Evolutionary conservation across 352 stramenopile genomes (phyloP), one percentile per base, ranked within the genome.

Genomic region (Pythium volutum): DNA sequence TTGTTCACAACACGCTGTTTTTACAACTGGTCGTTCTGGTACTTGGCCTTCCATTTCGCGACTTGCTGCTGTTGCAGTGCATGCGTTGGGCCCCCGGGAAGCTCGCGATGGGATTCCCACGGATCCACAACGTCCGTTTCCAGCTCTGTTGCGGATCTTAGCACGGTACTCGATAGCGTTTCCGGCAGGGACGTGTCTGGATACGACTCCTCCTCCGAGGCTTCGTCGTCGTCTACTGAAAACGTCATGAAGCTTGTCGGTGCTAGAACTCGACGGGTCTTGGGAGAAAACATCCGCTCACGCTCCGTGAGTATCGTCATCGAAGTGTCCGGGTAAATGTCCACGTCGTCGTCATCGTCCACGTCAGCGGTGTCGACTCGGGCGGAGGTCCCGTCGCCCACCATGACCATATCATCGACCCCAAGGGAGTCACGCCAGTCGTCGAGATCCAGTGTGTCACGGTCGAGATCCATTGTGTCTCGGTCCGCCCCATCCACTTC

Each of bases 41-140:
- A 71, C 47, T 68, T 67, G 23, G 49, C 38, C 54, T 71, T 71
- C 59, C 59, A 71, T 53, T 67, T 55, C 45, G 55, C 53, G 26
- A 66, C 39, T 26, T 50, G 41, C 42, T 62, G 27, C 25, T 56
- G 36, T 7, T 46, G 54, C 20, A 59, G 45, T 29, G 48, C 43
- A 14, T 20, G 43, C 2, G 9, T 27, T 18, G 63, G 58, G 42
- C 57, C 54, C 42, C 58, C 53, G 48, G 48, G 42, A 9, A 22
- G 31, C 16, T 56, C 45, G 29, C 56, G 45, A 39, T 39, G 2
- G 39, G 67, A 56, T 8, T n/a, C 43, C 43, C 43, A 49, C 20
- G 49, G 7, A 23, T 42, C 60, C 52, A 36, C 45, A 67, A 63
- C 61, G 33, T 49, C 55, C 59, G 6, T 14, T 12, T 45, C 43